Evolutionary conservation across 2,329 filamentous ascomycete species (phyloP).

Genomic region (Pochonia chlamydosporia): DNA sequence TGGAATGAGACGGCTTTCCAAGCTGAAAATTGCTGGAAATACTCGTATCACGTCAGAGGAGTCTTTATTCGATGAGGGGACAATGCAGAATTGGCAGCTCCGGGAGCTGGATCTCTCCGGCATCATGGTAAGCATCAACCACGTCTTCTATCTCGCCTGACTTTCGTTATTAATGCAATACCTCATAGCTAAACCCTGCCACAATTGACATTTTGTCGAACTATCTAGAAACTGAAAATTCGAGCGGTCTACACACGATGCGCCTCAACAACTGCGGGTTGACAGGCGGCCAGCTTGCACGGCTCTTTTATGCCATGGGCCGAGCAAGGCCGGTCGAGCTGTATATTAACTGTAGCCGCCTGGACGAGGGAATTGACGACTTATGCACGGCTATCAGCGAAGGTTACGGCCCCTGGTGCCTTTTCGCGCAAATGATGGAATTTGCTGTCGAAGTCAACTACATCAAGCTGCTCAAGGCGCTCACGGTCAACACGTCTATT

Average conservation of each 20-base stretch:
- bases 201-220: conserved; percentile 40
- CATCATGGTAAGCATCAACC: conserved; percentile 37
- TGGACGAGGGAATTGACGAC: conserved; percentile 47
- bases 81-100: conserved; percentile 38
- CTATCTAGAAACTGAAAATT: conserved; percentile 37
- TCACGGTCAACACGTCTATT: conserved; percentile 45
- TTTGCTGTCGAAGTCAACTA: conserved; percentile 47
- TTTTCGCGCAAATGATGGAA: conserved; percentile 53
- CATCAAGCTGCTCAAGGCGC: conserved; percentile 41
- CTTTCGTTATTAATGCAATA: conserved; percentile 8
- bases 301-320: conserved; percentile 46
- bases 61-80: conserved; percentile 40
- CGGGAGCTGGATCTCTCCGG: conserved; percentile 50
- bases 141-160: background rate
- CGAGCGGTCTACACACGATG: conserved; percentile 36
- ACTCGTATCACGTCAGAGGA: conserved; percentile 39
- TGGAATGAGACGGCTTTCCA: conserved; percentile 37
- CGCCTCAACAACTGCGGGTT: conserved; percentile 47
- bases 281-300: conserved; percentile 42
- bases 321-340: conserved; percentile 41
- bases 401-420: conserved; percentile 41
- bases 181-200: conserved; percentile 39
- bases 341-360: conserved; percentile 44
- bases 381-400: conserved; percentile 41
- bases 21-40: conserved; percentile 45